Conservation (phyloP, 78 protist species). For the Dictyostelium firmibasis region DNA sequence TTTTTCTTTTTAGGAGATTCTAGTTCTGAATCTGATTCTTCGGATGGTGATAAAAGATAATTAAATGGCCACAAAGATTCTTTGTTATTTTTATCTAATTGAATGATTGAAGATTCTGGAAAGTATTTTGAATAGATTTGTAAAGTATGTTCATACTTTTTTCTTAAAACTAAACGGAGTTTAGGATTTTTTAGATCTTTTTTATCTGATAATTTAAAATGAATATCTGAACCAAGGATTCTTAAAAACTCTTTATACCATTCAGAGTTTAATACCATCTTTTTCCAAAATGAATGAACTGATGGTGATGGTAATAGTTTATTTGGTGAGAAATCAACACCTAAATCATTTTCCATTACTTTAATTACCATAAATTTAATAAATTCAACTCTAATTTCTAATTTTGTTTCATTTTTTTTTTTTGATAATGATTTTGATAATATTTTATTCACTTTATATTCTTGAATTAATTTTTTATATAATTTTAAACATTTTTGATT, state of each 20-base stretch:
- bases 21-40: not conserved
- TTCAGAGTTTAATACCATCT: not conserved
- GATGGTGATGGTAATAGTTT: not conserved
- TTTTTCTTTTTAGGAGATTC: not conserved
- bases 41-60: not conserved
- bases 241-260: not conserved
- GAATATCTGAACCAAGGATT: not conserved
- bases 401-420: too few species aligned
- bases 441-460: not conserved
- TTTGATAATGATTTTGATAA: not conserved
- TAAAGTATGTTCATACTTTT: not conserved
- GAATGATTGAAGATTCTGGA: not conserved
- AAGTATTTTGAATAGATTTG: not conserved
- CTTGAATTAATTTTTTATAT: not conserved
- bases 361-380: not conserved
- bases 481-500: not conserved
- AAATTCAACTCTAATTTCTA: not conserved
- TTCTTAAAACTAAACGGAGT: not conserved
- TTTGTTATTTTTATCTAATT: not conserved
- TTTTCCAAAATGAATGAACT: not conserved
- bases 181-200: not conserved
- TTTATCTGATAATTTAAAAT: not conserved
- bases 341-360: not conserved
- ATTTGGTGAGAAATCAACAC: not conserved
- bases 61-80: not conserved